Base-by-base conservation (phyloP, 352 stramenopile species). In the Globisporangium iwayamae region DNA sequence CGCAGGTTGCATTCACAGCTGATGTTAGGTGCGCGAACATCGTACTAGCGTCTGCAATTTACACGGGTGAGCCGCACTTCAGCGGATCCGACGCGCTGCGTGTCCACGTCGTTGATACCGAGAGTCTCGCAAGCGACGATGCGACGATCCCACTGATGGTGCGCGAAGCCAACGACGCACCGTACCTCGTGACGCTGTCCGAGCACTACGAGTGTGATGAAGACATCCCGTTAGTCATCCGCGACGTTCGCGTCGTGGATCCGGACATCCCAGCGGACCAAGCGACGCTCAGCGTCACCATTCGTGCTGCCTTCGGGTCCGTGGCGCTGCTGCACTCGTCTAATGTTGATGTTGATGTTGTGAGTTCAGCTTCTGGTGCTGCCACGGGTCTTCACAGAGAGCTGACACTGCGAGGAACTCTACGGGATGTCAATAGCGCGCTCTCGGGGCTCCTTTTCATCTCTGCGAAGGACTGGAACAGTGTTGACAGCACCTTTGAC, bases 381-480 rank as follows among this genome's bases (percentile, higher is more conserved):
- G 16, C 57, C 56, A 22, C 36, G 13, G 30, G 22, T 13, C 45
- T 45, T n/a, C 56, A 38, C 2, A 68, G 43, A 5, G 51, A 50
- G 50, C 32, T 87, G 25, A 73, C 58, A 0, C 48, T 92, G 20
- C 58, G 60, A 16, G 83, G 81, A 8, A 63, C 65, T 6, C 56
- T 90, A 11, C 16, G 10, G 20, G 65, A 82, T 13, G 45, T 92
- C 38, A 85, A 87, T 45, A 64, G 59, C 7, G 79, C 76, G 6
- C 53, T 92, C 2, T 56, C 72, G 7, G 62, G 63, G n/a, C 32
- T 90, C 8, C 60, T 76, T 28, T 92, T 83, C 66, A 83, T 73
- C 30, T 88, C 83, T 13, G 77, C 70, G 2, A 65, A 54, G 32
- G 48, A 92, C 69, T 92, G 83, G 83, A 92, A 92, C 69, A 92